Evolutionary conservation across 2,329 filamentous ascomycete species (phyloP), one percentile per base, ranked within the genome.

Genomic region (Diaporthe vaccinii): DNA sequence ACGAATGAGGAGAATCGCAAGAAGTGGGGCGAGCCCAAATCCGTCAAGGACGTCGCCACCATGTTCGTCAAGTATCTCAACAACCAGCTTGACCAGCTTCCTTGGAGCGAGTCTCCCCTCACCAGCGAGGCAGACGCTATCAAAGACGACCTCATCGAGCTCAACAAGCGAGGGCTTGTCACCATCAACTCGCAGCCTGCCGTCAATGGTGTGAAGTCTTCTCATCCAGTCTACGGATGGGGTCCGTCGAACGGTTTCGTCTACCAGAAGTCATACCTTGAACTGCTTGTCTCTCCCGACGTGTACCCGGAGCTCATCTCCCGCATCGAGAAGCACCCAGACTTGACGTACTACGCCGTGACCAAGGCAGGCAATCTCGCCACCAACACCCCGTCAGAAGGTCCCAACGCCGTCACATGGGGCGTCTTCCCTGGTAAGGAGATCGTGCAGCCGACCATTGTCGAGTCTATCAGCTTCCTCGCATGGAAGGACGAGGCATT

Each of bases 371-470:
- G 96, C 39, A 91, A 93, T 74, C 88, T 98, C 74, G 92, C 92
- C 83, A 97, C 95, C 39, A 98, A 99, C 81, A 92, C 95, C 1
- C 92, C 93, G 12, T 91, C 92, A 31, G 95, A 97, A 79, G 94
- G 95, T 8, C 97, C 97, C 51, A 99, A 99, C 80, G 97, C 97
- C n/a, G 94, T 99, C 68, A 99, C 97, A 2, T 99, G 97, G 97
- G 97, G 97, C 84, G 97, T 99, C 46, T 99, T 98, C 87, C 96
- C 97, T 0, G 97, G 97, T 75, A 98, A 98, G 84, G 97, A 99
- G 85, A 98, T 99, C 82, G 96, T 99, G n/a, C 97, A 99, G 84
- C 97, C 97, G 20, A 99, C 97, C n/a, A 98, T 99, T 80, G 97
- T 99, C 71, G 97, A 99, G 86, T 97, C 95, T 25, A 93, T 99